Evolutionary conservation across 805 yeast species (phyloP).

Genomic region (Yarrowia yakushimensis): DNA sequence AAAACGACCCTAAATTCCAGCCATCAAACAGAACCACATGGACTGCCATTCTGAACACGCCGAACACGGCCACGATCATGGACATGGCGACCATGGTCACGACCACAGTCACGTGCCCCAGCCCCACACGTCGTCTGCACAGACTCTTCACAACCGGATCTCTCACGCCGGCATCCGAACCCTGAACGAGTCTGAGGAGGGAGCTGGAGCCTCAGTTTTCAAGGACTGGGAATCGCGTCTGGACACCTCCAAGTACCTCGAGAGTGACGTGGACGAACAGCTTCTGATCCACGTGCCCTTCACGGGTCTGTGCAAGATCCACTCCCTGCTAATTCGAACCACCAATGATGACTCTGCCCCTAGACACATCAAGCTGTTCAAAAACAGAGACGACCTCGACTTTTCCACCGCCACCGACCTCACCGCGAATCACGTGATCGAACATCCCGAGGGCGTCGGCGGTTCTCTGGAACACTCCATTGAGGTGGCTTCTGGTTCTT

Average conservation of each 20-base stretch:
- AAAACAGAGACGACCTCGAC: constrained; percentile 67
- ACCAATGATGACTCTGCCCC: constrained; percentile 66
- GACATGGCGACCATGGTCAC: constrained; percentile 44
- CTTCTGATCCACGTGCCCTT: constrained; percentile 76
- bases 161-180: constrained; percentile 59
- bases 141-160: constrained; percentile 52
- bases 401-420: constrained; percentile 56
- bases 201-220: constrained; percentile 52
- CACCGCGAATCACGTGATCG: constrained; percentile 50
- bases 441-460: constrained; percentile 56
- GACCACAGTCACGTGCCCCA: constrained; percentile 57
- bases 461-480: constrained; percentile 37
- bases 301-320: constrained; percentile 67
- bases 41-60: constrained; percentile 22
- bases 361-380: constrained; percentile 61
- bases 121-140: constrained; percentile 66
- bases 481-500: constrained; percentile 12
- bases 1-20: not conserved
- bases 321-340: constrained; percentile 67
- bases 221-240: constrained; percentile 51
- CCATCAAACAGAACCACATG: not conserved
- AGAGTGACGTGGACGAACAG: constrained; percentile 81
- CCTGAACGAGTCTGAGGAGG: constrained; percentile 55
- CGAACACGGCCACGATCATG: constrained; percentile 21
- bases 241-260: constrained; percentile 44